Evolutionary conservation across 176 grass and related monocot species (phyloP).

Genomic region (Musa troglodytarum): DNA sequence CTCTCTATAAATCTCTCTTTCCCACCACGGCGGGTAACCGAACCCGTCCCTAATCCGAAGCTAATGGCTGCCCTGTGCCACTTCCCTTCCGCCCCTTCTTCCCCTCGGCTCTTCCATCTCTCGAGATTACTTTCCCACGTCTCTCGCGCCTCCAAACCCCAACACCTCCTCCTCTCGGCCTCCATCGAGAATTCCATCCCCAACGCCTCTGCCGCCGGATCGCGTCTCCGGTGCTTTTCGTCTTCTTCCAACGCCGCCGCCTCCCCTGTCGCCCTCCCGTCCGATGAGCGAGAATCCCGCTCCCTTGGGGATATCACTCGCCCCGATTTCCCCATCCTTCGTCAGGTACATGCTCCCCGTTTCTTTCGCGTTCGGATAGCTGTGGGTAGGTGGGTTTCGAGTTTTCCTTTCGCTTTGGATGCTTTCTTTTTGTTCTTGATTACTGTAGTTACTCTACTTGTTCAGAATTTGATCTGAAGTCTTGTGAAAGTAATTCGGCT

Average conservation of each 20-base stretch:
- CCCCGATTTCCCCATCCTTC: constrained; percentile 80
- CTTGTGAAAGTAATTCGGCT: neutral
- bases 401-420: neutral
- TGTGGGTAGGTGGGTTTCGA: neutral
- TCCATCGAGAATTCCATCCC: neutral
- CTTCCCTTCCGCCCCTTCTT: constrained; percentile 13
- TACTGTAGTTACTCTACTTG: no score
- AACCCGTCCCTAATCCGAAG: no score
- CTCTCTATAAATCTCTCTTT: no score
- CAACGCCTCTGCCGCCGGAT: neutral
- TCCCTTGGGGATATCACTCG: constrained; percentile 61
- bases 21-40: no score
- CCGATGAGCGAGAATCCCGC: constrained; percentile 38
- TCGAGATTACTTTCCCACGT: constrained; percentile 12
- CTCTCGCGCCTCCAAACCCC: neutral
- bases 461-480: neutral
- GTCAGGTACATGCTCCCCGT: constrained; percentile 39
- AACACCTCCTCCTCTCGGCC: neutral
- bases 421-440: no score
- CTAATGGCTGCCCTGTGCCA: constrained; percentile 28
- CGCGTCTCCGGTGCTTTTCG: neutral
- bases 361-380: neutral
- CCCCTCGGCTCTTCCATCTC: constrained; percentile 9
- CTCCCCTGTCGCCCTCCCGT: constrained; percentile 29
- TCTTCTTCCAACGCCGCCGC: constrained; percentile 12